phyloP scores from a whole-genome alignment of 331 rosid species.

The Pyracantha coccinea region DNA sequence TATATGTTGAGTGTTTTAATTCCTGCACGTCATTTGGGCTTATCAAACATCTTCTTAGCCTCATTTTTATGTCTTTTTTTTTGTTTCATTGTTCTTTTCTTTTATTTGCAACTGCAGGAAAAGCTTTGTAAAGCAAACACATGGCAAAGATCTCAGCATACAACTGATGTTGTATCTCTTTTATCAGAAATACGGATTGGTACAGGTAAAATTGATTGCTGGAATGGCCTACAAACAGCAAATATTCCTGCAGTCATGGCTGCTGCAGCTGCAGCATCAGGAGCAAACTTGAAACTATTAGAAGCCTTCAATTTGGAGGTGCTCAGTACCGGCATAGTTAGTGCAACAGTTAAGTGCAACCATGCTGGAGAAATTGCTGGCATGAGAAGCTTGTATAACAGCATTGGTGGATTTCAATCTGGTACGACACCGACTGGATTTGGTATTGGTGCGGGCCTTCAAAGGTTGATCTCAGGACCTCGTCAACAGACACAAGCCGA shows the following conservation, averaged over 20 bases:
- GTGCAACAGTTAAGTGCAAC: constrained; percentile 96
- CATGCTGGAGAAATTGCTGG: constrained; percentile 98
- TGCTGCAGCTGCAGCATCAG: constrained; percentile 97
- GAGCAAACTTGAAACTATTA: constrained; percentile 74
- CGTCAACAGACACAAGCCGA: constrained; percentile 73
- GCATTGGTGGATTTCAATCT: constrained; percentile 93
- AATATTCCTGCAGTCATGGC: constrained; percentile 93
- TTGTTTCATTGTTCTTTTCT: background rate
- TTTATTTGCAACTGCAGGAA: constrained; percentile 46
- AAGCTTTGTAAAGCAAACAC: constrained; percentile 88
- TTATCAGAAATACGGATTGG: constrained; percentile 92
- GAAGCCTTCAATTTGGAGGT: constrained; percentile 95
- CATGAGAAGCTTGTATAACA: constrained; percentile 94
- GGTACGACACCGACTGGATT: constrained; percentile 50
- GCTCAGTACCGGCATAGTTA: constrained; percentile 86
- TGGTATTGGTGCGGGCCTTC: constrained; percentile 82
- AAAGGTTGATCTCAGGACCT: constrained; percentile 91
- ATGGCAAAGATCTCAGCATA: constrained; percentile 90
- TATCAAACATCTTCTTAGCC: background rate
- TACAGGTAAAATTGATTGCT: constrained; percentile 75
- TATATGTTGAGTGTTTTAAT: background rate
- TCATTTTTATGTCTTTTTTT: background rate
- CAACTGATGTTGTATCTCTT: constrained; percentile 88
- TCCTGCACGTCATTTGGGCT: background rate
- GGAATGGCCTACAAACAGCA: constrained; percentile 81